Percentiles rank a stretch among this genome's conserved stretches.
Evolutionary conservation across 371 early-diverging fungal species (phyloP).

Genomic region (Chytridium lagenaria): DNA sequence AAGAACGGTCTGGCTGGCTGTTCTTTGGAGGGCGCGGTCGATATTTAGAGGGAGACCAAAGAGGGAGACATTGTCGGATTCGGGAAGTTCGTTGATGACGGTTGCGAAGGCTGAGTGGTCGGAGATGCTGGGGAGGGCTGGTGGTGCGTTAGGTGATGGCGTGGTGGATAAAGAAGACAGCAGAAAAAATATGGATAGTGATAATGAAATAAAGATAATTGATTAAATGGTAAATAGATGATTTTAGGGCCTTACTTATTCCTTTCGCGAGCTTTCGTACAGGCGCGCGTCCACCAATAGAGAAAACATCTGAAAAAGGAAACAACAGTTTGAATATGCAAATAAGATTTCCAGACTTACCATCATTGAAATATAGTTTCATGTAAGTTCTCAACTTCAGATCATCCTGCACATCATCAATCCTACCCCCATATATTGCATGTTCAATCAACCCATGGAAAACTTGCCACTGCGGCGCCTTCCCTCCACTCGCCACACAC

Average conservation of each 20-base stretch:
- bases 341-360: constrained; percentile 26
- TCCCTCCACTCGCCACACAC: constrained; percentile 20
- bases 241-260: constrained; percentile 31
- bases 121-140: constrained; percentile 44
- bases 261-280: constrained; percentile 48
- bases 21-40: constrained; percentile 50
- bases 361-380: constrained; percentile 54
- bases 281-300: constrained; percentile 43
- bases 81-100: constrained; percentile 52
- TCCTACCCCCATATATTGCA: constrained; percentile 63
- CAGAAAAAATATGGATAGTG: no score
- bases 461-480: constrained; percentile 53
- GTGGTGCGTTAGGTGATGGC: not conserved
- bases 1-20: constrained; percentile 42
- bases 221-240: no score
- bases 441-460: constrained; percentile 59
- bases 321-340: not conserved
- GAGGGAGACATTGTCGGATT: constrained; percentile 46
- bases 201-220: no score
- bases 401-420: constrained; percentile 57
- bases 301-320: constrained; percentile 46
- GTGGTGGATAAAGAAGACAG: no score
- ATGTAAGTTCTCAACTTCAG: constrained; percentile 52
- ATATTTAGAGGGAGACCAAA: constrained; percentile 58
- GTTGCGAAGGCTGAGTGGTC: constrained; percentile 45